Percentiles rank a stretch among this genome's conserved stretches.
Evolutionary conservation across 2,329 filamentous ascomycete species (phyloP).

Genomic region (Pseudogymnoascus sp.): DNA sequence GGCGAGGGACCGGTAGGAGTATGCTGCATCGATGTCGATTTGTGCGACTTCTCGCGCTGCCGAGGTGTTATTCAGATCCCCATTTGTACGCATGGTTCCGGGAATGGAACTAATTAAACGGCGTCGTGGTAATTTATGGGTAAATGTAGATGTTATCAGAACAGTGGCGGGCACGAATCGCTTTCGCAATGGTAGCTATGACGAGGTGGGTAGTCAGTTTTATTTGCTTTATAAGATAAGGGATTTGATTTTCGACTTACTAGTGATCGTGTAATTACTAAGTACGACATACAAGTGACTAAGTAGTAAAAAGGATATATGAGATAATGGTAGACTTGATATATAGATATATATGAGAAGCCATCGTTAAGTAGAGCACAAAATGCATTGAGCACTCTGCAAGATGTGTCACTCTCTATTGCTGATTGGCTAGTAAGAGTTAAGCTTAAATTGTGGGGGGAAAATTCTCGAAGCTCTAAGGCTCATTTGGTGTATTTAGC

Average conservation of each 20-base stretch:
- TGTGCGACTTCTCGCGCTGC: slow-evolving; percentile 20
- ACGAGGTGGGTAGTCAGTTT: not conserved
- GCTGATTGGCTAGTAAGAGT: not conserved
- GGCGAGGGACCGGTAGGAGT: slow-evolving; percentile 31
- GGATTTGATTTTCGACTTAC: not conserved
- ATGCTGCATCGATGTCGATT: slow-evolving; percentile 18
- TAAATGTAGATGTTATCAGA: not conserved
- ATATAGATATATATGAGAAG: not conserved
- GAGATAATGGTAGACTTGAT: not conserved
- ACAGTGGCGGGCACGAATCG: not conserved
- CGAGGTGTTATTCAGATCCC: slow-evolving; percentile 29
- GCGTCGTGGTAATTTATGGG: not conserved
- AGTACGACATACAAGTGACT: not conserved
- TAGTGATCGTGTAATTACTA: not conserved
- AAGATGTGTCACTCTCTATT: not conserved
- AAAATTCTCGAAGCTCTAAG: not conserved
- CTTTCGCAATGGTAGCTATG: not conserved
- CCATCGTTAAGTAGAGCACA: not conserved
- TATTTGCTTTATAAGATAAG: not conserved
- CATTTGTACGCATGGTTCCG: slow-evolving; percentile 14
- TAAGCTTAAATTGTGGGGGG: not conserved
- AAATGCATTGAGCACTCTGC: not conserved
- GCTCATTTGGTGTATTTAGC: not conserved
- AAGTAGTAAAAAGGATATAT: not conserved
- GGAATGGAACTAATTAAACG: not conserved